Percentiles rank a stretch among this genome's conserved stretches.
Evolutionary conservation across 1,284 basidiomycete genomes (phyloP).

Genomic region (Wallemia mellicola): DNA sequence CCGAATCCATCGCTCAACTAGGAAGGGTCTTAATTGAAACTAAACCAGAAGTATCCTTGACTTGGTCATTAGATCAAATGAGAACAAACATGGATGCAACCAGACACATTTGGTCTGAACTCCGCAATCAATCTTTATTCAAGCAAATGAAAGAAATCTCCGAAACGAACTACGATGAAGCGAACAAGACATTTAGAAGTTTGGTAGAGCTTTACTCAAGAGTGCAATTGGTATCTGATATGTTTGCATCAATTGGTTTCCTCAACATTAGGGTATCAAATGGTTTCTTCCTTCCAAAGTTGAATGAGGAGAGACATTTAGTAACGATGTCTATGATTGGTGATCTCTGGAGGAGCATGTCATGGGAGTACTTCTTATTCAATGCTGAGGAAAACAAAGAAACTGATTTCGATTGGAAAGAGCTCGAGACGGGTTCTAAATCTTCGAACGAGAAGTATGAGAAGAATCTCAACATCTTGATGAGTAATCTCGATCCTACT

Average conservation of each 20-base stretch:
- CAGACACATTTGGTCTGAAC: slow-evolving; percentile 33
- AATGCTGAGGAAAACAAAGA: slow-evolving; percentile 19
- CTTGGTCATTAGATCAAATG: slow-evolving; percentile 39
- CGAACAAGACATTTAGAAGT: slow-evolving; percentile 40
- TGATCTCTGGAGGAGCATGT: slow-evolving; percentile 44
- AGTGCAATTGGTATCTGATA: slow-evolving; percentile 55
- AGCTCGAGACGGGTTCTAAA: not conserved
- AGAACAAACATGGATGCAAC: slow-evolving; percentile 38
- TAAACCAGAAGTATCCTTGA: slow-evolving; percentile 42
- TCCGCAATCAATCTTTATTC: slow-evolving; percentile 15
- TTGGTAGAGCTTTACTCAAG: slow-evolving; percentile 51
- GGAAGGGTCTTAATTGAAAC: slow-evolving; percentile 68
- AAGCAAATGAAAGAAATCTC: slow-evolving; percentile 11
- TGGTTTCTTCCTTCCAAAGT: slow-evolving; percentile 39
- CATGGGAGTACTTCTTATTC: slow-evolving; percentile 60
- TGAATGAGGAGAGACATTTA: slow-evolving; percentile 32
- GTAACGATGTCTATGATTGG: slow-evolving; percentile 47
- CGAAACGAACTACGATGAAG: slow-evolving; percentile 20
- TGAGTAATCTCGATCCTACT: slow-evolving; percentile 2
- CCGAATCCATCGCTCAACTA: slow-evolving; percentile 57
- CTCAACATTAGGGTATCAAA: slow-evolving; percentile 49
- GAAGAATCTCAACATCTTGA: not conserved
- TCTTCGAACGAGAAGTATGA: not conserved
- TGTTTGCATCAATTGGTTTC: slow-evolving; percentile 59
- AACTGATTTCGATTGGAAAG: not conserved